Percentiles rank a stretch among this genome's conserved stretches.
These are phyloP conservation scores for Lepidium aucheri DNA, from an alignment of 345 rosid species.

Conservation along the genomic window DNA sequence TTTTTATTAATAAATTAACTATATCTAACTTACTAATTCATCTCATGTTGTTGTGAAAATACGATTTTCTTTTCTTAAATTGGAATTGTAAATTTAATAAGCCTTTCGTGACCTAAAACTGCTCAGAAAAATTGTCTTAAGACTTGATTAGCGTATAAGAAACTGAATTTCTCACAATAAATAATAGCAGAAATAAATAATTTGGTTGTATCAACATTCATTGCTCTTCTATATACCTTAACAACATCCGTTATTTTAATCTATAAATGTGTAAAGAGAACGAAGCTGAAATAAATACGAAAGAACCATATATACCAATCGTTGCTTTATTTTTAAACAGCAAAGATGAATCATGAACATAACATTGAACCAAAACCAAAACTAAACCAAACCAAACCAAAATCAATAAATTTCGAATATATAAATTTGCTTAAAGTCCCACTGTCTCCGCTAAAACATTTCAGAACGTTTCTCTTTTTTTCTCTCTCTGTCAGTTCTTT, in stretches of 20 bases:
- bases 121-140: neutral
- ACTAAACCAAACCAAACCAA: constrained; percentile 1
- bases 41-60: neutral
- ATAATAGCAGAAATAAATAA: neutral
- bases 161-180: neutral
- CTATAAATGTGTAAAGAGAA: neutral
- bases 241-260: constrained; percentile 2
- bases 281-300: neutral
- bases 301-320: constrained; percentile 3
- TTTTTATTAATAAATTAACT: neutral
- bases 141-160: neutral
- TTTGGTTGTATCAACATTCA: neutral
- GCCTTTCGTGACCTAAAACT: neutral
- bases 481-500: constrained; percentile 14
- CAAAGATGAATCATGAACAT: neutral
- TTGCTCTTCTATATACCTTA: neutral
- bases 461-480: constrained; percentile 10
- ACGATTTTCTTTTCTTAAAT: neutral
- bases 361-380: neutral
- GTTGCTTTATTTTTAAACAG: neutral
- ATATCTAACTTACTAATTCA: neutral
- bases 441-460: constrained; percentile 14
- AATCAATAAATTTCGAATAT: neutral
- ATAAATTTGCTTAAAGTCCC: neutral
- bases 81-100: neutral